Evolutionary conservation across 352 stramenopile species (phyloP).

Genomic region (Pseudoperonospora humuli): DNA sequence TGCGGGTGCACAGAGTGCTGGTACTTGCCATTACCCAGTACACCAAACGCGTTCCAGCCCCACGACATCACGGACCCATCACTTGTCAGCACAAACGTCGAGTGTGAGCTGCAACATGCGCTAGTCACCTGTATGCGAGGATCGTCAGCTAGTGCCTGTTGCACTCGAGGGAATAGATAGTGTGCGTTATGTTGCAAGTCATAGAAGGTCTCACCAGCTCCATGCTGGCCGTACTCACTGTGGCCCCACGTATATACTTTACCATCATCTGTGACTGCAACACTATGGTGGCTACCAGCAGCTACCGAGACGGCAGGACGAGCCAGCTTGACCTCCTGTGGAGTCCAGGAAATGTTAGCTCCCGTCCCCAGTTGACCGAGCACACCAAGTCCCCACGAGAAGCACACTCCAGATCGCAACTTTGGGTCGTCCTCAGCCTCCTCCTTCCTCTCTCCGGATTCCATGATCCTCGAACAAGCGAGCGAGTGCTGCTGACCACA

Average conservation of each 20-base stretch:
- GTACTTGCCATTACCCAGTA: conserved; percentile 70
- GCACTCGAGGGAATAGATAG: conserved; percentile 61
- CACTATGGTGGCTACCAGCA: conserved; percentile 69
- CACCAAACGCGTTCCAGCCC: conserved; percentile 80
- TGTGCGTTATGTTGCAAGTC: conserved; percentile 69
- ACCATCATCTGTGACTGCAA: conserved; percentile 45
- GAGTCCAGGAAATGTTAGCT: conserved; percentile 55
- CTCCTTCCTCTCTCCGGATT: background rate
- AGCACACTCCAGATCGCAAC: conserved; percentile 40
- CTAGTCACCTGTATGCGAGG: conserved; percentile 18
- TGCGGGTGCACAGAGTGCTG: conserved; percentile 66
- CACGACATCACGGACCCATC: conserved; percentile 73
- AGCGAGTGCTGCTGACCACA: conserved; percentile 77
- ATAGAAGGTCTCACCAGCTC: conserved; percentile 48
- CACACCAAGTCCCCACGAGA: conserved; percentile 72
- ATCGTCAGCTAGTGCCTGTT: conserved; percentile 42
- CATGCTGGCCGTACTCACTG: conserved; percentile 79
- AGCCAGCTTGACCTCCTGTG: conserved; percentile 42
- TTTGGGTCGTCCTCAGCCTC: conserved; percentile 10
- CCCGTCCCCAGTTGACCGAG: conserved; percentile 62
- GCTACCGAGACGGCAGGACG: conserved; percentile 50
- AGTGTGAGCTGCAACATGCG: conserved; percentile 63
- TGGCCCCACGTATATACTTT: conserved; percentile 75
- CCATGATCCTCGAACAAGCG: conserved; percentile 31
- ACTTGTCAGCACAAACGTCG: conserved; percentile 50